Evolutionary conservation across 495 filamentous ascomycete species (phyloP), one percentile per base, ranked within the genome.

Genomic region (Penicillium turbatum): DNA sequence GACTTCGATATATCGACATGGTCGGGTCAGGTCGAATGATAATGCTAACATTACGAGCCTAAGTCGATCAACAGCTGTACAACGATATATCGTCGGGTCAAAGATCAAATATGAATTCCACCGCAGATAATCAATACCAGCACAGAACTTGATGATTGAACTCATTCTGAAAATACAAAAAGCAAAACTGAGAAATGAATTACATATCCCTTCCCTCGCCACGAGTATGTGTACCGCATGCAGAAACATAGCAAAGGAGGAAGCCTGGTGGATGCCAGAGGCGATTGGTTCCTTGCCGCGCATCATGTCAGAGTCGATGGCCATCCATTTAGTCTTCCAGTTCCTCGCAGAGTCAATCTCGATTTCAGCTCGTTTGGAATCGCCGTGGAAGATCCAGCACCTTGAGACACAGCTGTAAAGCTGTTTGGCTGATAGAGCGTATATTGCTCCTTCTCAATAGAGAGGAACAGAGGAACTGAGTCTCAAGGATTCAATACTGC

Each of bases 281-380:
- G 84, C 85, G 80, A 88, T 83, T 11, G 84, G 71, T 62, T 86
- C 82, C 24, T 84, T 84, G 16, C 80, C 84, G 27, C 84, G 80
- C 84, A 87, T 86, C 81, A 36, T 77, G 32, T 0, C 49, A 34
- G 7, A 87, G 73, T 9, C 76, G 76, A 60, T 82, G 72, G n/a
- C 84, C 83, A 1, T 26, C 55, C 3, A 70, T 78, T 7, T 36
- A 13, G 39, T 77, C 78, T 13, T 40, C 54, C 10, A 74, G 59
- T 59, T 81, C 78, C 50, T 77, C 77, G n/a, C 55, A 54, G 48
- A 78, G 60, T 17, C 77, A 68, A 53, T 72, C 72, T 32, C 58
- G 68, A 55, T 79, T 68, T 76, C 77, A 79, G 30, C 72, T 70
- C 34, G 57, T 56, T 38, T 64, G 71, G 19, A 67, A 63, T 54